Conservation (phyloP, 495 filamentous ascomycete species). For the Aspergillus conjunctus region DNA sequence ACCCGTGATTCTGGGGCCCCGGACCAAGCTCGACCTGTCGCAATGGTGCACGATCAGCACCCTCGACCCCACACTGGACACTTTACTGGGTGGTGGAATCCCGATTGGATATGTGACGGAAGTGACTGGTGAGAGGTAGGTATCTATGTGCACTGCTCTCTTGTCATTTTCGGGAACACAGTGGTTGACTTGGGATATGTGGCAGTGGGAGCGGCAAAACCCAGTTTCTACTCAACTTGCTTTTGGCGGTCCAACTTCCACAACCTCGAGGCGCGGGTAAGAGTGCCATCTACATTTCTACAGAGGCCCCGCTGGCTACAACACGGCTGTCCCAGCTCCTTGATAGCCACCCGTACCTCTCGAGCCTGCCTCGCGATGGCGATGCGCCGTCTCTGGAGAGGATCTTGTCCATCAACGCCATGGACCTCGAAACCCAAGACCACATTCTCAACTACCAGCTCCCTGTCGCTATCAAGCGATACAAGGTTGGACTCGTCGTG, state of each 20-base stretch:
- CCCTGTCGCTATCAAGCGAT: conserved; percentile 74
- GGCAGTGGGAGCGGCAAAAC: conserved; percentile 86
- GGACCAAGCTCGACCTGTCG: conserved; percentile 37
- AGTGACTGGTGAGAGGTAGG: conserved; percentile 92
- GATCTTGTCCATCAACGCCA: conserved; percentile 79
- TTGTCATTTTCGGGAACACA: neutral
- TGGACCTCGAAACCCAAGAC: conserved; percentile 91
- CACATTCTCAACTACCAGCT: conserved; percentile 92
- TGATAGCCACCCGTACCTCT: conserved; percentile 62
- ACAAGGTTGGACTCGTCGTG: conserved; percentile 76
- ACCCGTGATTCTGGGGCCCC: conserved; percentile 24
- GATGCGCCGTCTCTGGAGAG: conserved; percentile 62
- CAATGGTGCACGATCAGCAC: conserved; percentile 73
- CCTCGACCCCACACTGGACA: conserved; percentile 73
- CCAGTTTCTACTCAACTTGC: conserved; percentile 86
- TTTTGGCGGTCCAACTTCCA: conserved; percentile 79
- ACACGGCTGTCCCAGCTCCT: conserved; percentile 78
- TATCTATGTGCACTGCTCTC: conserved; percentile 27
- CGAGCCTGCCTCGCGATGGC: conserved; percentile 43
- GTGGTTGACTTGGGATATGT: neutral
- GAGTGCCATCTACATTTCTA: conserved; percentile 89
- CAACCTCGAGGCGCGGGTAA: conserved; percentile 67
- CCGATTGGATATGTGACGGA: conserved; percentile 83
- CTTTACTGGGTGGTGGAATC: conserved; percentile 80
- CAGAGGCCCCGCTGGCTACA: conserved; percentile 82